Conservation (phyloP, 768 basidiomycete species). For the Thelephora aurantiotincta region DNA sequence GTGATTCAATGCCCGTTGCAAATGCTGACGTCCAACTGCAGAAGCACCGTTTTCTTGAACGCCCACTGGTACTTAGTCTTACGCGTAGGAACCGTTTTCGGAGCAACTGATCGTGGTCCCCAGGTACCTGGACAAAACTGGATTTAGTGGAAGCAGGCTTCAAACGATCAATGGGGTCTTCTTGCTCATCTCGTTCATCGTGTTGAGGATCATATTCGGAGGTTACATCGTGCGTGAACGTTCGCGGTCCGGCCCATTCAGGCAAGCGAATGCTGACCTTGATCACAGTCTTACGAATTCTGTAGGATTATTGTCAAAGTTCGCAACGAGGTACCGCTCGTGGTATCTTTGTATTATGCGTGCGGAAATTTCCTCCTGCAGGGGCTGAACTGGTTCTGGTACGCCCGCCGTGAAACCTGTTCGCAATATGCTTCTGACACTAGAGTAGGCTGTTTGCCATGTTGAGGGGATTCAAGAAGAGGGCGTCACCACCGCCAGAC, state of each 20-base stretch:
- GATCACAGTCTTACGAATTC: conserved; percentile 22
- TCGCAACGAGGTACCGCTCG: conserved; percentile 36
- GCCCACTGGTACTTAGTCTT: conserved; percentile 53
- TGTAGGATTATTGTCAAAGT: conserved; percentile 40
- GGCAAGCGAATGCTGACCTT: conserved; percentile 7
- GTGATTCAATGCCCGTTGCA: not conserved
- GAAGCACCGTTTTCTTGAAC: conserved; percentile 79
- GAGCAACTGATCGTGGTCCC: not conserved
- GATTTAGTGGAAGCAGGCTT: conserved; percentile 48
- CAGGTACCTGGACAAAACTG: conserved; percentile 70
- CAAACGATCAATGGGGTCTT: conserved; percentile 63
- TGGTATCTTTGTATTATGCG: conserved; percentile 34
- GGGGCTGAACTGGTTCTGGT: conserved; percentile 72
- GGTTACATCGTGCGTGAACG: conserved; percentile 23
- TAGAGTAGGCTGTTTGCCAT: not conserved
- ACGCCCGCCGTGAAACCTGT: conserved; percentile 4
- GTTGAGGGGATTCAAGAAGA: not conserved
- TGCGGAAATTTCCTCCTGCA: conserved; percentile 53
- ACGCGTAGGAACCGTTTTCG: not conserved
- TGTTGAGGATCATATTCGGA: conserved; percentile 60
- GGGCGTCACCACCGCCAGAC: not conserved
- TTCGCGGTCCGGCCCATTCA: conserved; percentile 15
- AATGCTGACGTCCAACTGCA: conserved; percentile 10
- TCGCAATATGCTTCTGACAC: not conserved
- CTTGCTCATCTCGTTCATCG: conserved; percentile 55